These are phyloP conservation scores for Aspergillus oerlinghausenensis DNA, from an alignment of 2,329 filamentous ascomycete genomes.

Conservation along the genomic window DNA sequence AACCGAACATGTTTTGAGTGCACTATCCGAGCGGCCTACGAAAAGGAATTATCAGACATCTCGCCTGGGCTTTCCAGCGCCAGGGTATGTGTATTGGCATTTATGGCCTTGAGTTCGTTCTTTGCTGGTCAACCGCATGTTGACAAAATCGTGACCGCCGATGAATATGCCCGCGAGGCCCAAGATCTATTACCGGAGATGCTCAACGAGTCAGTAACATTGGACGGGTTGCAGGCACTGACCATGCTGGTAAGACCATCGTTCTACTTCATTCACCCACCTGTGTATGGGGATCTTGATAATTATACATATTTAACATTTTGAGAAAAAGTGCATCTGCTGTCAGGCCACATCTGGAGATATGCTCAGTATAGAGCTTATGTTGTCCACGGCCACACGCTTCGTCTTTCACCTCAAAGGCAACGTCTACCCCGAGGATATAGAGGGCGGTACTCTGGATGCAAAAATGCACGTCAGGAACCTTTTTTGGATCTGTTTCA, in stretches of 20 bases:
- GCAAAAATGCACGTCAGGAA: constrained; percentile 1
- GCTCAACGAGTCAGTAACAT: constrained; percentile 1
- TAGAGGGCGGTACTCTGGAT: not conserved
- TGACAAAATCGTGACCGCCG: not conserved
- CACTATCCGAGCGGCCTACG: constrained; percentile 7
- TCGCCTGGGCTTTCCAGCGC: not conserved
- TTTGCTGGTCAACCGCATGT: not conserved
- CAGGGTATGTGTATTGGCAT: constrained; percentile 8
- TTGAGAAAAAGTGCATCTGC: not conserved
- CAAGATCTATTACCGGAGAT: not conserved
- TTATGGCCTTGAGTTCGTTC: constrained; percentile 3
- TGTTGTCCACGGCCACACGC: constrained; percentile 1
- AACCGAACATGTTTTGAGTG: constrained; percentile 2
- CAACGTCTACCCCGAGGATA: not conserved
- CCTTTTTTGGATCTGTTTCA: constrained; percentile 10
- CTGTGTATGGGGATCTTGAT: not conserved
- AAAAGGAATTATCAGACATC: not conserved
- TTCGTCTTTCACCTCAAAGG: constrained; percentile 11
- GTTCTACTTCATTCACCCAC: not conserved
- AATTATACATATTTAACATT: not conserved
- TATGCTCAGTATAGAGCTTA: not conserved
- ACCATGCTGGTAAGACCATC: constrained; percentile 6
- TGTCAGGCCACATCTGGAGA: constrained; percentile 1
- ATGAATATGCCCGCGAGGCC: not conserved
- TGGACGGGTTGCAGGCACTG: constrained; percentile 9